These are phyloP conservation scores for Suhomyces bolitotheri DNA, from an alignment of 1,139 yeast genomes.

Conservation along the genomic window DNA sequence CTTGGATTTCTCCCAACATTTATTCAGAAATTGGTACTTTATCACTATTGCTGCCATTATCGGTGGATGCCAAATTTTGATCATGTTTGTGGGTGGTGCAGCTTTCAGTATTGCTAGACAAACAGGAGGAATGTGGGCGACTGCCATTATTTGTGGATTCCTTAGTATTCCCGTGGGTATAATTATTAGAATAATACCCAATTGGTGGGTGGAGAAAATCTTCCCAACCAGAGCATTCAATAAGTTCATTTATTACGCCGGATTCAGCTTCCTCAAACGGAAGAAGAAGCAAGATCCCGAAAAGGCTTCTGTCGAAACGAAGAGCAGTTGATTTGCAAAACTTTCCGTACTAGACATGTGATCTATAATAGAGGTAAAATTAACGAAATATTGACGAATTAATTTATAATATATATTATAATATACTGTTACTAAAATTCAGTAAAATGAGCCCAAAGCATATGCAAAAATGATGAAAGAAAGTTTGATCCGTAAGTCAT, in stretches of 20 bases:
- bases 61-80: slow-evolving; percentile 79
- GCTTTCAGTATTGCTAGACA: slow-evolving; percentile 83
- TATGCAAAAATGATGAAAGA: too few relatives aligned
- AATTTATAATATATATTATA: slow-evolving; percentile 3
- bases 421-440: slow-evolving; percentile 1
- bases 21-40: slow-evolving; percentile 81
- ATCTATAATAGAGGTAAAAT: neutral
- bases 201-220: slow-evolving; percentile 63
- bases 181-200: slow-evolving; percentile 78
- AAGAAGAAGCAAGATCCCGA: slow-evolving; percentile 23
- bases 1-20: slow-evolving; percentile 79
- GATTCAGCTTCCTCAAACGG: slow-evolving; percentile 46
- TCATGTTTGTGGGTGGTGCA: slow-evolving; percentile 97
- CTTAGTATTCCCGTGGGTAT: slow-evolving; percentile 80
- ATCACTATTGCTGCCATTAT: slow-evolving; percentile 68
- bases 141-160: slow-evolving; percentile 82
- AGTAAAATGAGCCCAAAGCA: too few relatives aligned
- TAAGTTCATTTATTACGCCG: slow-evolving; percentile 44
- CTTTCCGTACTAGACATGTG: slow-evolving; percentile 1
- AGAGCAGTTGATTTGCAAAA: neutral
- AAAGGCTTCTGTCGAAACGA: slow-evolving; percentile 1
- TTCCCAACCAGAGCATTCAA: slow-evolving; percentile 69
- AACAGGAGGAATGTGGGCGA: slow-evolving; percentile 85
- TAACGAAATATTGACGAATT: slow-evolving; percentile 2
- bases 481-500: neutral